Evolutionary conservation across 2,329 filamentous ascomycete species (phyloP), one percentile per base, ranked within the genome.

Genomic region (Mariannaea sp.): DNA sequence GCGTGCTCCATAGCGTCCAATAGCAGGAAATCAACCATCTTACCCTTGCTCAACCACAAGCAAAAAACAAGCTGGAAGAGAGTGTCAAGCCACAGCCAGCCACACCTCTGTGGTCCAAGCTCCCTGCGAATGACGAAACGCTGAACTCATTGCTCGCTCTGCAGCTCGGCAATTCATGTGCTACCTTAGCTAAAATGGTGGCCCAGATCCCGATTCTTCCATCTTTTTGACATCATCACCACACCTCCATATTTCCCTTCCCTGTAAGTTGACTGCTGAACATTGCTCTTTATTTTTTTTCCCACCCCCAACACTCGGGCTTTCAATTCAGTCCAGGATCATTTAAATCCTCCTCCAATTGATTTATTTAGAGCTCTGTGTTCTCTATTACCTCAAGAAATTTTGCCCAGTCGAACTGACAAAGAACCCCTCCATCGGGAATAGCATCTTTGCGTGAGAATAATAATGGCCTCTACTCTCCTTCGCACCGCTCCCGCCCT

Each of bases 391-490:
- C 22, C 8, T 12, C 44, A 30, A 30, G 33, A 36, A n/a, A n/a
- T n/a, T 17, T 39, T 9, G 8, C 12, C 40, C 20, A 24, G 33
- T n/a, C n/a, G 36, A 10, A 48, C 57, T 59, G 56, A 60, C 58
- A 38, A 41, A 39, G n/a, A 4, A 27, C 43, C 29, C 42, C 48
- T 22, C 45, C 32, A 39, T 19, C 32, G 22, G 43, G 27, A 43
- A 53, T 53, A 55, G 56, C 57, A 53, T 57, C 36, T 38, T 14
- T 38, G n/a, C n/a, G n/a, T n/a, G 57, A 49, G 26, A 53, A 55
- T 41, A 53, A 43, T 19, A 69, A 96, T 96, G 91, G 86, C 90
- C 70, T 79, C 87, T 51, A 80, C 87, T 58, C 82, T 96, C 61
- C 79, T 96, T 71, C 87, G 90, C 70, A 85, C 84, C 62, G 81